Base-by-base conservation (phyloP, 768 basidiomycete genomes). In the Collybia mongolica region DNA sequence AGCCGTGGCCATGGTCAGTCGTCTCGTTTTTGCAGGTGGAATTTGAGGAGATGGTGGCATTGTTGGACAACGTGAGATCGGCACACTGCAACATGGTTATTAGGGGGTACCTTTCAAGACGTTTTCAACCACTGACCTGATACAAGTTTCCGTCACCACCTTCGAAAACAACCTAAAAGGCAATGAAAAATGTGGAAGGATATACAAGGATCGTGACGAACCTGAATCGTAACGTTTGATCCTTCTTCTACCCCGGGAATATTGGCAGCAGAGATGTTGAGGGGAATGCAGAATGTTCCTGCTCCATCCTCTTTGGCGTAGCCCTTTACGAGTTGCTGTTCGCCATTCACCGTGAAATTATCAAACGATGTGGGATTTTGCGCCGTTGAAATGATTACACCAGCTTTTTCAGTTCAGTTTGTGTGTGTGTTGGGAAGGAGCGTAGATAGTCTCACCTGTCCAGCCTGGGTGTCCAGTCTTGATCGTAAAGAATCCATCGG, bases 131-230 rank as follows among this genome's bases (percentile, higher is more conserved):
- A 32, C 32, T 14, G 32, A 81, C 85, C 76, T 89, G 85, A 67
- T 79, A 89, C 15, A 91, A 75, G 29, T 65, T 53, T 29, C 83
- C 86, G 60, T 91, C 88, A 23, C 86, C 85, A 43, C 85, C 86
- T 48, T 80, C 67, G 58, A 70, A 83, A 40, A 80, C 60, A 22
- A 72, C 60, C 64, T 87, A 83, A 42, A 88, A 71, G 3, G 87
- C 88, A 36, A 85, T 12, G 35, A 35, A 2, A 42, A 12, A 22
- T 12, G 14, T 1, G 3, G 15, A 29, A 24, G 5, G 36, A 43
- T 32, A 15, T 8, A 1, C 2, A 2, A 20, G 24, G n/a, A n/a
- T 22, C 23, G 38, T 14, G 2, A 12, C 42, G n/a, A 44, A 58
- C 65, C 65, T 88, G 86, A 39, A 92, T 74, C 2, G 90, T 91